These are phyloP conservation scores for Parasitella parasitica DNA, from an alignment of 371 early-diverging fungal species.

Conservation along the genomic window DNA sequence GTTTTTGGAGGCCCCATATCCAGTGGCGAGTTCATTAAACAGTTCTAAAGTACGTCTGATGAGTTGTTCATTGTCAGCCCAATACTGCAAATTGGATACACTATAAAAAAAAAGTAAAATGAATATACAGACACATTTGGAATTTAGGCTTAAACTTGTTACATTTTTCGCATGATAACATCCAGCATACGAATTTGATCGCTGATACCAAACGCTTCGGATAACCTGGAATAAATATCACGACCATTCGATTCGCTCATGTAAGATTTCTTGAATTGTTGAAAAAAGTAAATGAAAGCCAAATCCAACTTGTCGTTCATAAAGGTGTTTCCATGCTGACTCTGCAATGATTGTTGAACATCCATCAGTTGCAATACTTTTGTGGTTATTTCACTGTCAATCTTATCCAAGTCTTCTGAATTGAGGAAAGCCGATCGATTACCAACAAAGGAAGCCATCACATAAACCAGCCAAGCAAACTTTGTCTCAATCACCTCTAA, in stretches of 20 bases:
- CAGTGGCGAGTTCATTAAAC: conserved; percentile 79
- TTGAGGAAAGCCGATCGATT: conserved; percentile 64
- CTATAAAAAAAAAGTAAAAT: background rate
- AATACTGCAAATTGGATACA: conserved; percentile 32
- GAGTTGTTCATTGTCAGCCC: conserved; percentile 32
- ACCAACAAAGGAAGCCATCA: conserved; percentile 69
- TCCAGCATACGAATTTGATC: conserved; percentile 63
- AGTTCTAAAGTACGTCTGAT: conserved; percentile 55
- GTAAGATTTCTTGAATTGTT: conserved; percentile 76
- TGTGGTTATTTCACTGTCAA: conserved; percentile 66
- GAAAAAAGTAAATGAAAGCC: conserved; percentile 78
- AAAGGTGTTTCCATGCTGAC: conserved; percentile 40
- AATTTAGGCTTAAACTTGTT: too few relatives aligned
- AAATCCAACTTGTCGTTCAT: conserved; percentile 66
- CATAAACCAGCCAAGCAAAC: conserved; percentile 84
- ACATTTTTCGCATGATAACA: conserved; percentile 72
- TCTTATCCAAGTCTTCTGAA: conserved; percentile 62
- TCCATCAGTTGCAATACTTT: conserved; percentile 62
- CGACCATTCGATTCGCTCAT: conserved; percentile 52
- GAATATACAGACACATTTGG: background rate
- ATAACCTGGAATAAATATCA: conserved; percentile 55
- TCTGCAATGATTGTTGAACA: conserved; percentile 47
- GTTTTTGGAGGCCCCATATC: conserved; percentile 70
- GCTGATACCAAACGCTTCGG: conserved; percentile 54
- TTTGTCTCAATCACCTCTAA: conserved; percentile 62